Evolutionary conservation across 345 rosid species (phyloP), one percentile per base, ranked within the genome.

Genomic region (Acer yangbiense): DNA sequence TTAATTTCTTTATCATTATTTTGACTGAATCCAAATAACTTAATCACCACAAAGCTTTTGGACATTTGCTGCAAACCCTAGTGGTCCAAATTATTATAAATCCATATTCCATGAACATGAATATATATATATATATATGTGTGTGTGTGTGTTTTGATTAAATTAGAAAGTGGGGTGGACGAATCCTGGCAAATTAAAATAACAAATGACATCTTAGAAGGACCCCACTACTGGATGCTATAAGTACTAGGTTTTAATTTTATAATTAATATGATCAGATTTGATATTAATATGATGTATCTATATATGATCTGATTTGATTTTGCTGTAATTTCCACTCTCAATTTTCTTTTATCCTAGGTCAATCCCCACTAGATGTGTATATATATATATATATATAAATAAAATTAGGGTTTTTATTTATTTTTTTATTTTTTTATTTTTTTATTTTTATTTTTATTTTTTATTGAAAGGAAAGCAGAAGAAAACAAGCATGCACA

Each of bases 41-140:
- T 50, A 18, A 20, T 35, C 21, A 57, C 57, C 2, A 5, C 17
- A 21, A 35, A 57, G 32, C 65, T 14, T 54, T 12, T 17, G 9
- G 48, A 54, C 13, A n/a, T 62, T 32, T 25, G 43, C 18, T 77
- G 27, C 75, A 61, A 71, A 64, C 48, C 73, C 63, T 5, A 29
- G 48, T 29, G 77, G 79, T 13, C 41, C 76, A 76, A 76, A 58
- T 11, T 12, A 64, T 62, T 68, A 48, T 70, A 44, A 76, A 32
- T 55, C 27, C 64, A 66, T 35, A 66, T 71, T 58, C 58, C 62
- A 18, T 52, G 58, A 17, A 54, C 12, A 29, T 46, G 18, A 46
- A 10, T 35, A 29, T 29, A 3, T 29, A 29, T 29, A 29, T 2
- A 29, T 29, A 29, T 29, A 29, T 29, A 2, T 29, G 2, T 32